Evolutionary conservation across 208 protist species (phyloP).

Genomic region (Leptomonas seymouri): DNA sequence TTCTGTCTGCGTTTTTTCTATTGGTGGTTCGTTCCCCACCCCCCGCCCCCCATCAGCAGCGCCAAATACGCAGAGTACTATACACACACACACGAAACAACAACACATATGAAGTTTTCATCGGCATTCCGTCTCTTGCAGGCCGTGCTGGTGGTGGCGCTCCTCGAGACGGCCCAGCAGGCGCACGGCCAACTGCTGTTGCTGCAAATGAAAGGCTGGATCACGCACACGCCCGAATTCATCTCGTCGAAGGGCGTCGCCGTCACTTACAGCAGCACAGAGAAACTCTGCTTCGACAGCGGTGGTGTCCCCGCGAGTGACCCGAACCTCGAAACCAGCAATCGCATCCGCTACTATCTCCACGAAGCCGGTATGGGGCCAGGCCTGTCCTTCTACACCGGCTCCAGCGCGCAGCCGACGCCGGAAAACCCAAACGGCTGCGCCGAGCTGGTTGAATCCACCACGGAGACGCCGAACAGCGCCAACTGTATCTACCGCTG

Average conservation of each 20-base stretch:
- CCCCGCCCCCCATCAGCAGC: too few relatives aligned
- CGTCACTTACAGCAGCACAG: constrained; percentile 13
- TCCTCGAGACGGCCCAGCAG: constrained; percentile 8
- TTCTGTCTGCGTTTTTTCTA: too few relatives aligned
- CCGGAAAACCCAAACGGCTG: constrained; percentile 17
- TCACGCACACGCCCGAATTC: background rate
- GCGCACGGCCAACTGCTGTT: constrained; percentile 18
- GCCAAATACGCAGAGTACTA: too few relatives aligned
- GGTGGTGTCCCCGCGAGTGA: constrained; percentile 31
- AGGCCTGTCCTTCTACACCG: constrained; percentile 30
- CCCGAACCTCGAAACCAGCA: constrained; percentile 14
- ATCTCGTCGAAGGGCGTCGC: background rate
- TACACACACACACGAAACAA: background rate
- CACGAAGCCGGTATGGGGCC: constrained; percentile 2
- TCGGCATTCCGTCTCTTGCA: background rate
- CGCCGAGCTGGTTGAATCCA: background rate
- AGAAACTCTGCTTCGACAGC: constrained; percentile 17
- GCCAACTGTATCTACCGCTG: constrained; percentile 54
- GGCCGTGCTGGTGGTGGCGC: constrained; percentile 18
- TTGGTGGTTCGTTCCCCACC: too few relatives aligned
- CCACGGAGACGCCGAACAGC: constrained; percentile 18
- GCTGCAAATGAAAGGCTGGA: constrained; percentile 37
- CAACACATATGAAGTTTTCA: constrained; percentile 1
- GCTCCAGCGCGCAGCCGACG: constrained; percentile 32
- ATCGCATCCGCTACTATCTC: constrained; percentile 15